phyloP scores from a whole-genome alignment of 2,329 filamentous ascomycete genomes.

The Fusarium fujikuroi region DNA sequence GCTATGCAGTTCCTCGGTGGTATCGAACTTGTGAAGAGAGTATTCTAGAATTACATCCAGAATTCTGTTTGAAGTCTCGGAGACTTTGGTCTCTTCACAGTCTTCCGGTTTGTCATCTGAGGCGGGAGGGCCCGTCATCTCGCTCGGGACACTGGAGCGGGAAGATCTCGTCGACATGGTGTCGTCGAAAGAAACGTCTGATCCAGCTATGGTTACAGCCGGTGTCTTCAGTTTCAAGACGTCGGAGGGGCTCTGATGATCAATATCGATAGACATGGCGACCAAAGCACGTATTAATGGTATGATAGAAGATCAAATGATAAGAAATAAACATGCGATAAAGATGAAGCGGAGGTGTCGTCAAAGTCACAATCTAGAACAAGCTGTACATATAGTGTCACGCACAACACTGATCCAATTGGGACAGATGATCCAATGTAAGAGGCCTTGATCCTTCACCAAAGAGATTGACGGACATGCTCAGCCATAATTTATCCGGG shows the following conservation, averaged over 20 bases:
- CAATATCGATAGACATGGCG: neutral
- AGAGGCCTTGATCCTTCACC: neutral
- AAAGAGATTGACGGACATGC: neutral
- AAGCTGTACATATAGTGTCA: neutral
- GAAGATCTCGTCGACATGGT: neutral
- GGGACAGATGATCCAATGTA: neutral
- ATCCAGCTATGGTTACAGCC: neutral
- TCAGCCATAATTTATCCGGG: neutral
- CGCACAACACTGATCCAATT: neutral
- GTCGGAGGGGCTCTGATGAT: neutral
- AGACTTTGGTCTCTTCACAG: neutral
- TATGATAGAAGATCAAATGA: neutral
- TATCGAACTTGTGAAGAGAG: conserved; percentile 7
- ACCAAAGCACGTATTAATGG: neutral
- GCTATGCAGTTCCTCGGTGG: neutral
- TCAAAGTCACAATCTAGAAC: neutral
- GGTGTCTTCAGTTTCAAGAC: neutral
- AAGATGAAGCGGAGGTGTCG: neutral
- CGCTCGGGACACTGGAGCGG: neutral
- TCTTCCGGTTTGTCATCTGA: neutral
- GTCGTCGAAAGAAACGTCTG: neutral
- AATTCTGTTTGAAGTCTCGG: neutral
- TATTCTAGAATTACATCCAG: neutral
- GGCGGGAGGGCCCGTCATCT: neutral
- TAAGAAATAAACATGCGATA: neutral